Conservation (phyloP, 805 yeast genomes). For the Zygoascus ofunaensis region DNA sequence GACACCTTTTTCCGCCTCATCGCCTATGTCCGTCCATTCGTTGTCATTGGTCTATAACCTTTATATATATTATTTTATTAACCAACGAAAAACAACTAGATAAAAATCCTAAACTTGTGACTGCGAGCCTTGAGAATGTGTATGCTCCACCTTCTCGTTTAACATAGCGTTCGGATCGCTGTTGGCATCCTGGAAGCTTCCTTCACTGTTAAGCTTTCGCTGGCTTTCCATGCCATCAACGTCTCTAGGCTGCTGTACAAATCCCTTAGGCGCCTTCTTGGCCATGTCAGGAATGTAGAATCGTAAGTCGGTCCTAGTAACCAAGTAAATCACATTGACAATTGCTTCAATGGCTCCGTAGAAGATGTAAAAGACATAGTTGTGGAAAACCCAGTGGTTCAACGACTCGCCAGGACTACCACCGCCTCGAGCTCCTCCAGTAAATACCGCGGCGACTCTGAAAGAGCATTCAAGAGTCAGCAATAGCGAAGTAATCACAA, state of each 20-base stretch:
- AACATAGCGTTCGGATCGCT: background rate
- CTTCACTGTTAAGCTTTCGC: background rate
- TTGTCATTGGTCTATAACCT: no score
- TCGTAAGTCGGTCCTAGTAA: constrained; percentile 64
- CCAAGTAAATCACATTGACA: constrained; percentile 46
- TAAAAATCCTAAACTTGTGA: constrained; percentile 4
- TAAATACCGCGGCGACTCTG: constrained; percentile 28
- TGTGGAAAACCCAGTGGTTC: constrained; percentile 39
- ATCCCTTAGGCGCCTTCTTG: constrained; percentile 21
- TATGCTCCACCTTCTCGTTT: constrained; percentile 3
- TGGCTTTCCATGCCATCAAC: constrained; percentile 1
- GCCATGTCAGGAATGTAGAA: constrained; percentile 68
- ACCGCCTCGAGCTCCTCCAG: constrained; percentile 15
- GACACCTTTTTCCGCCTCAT: no score
- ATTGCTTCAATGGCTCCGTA: constrained; percentile 62
- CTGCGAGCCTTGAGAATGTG: background rate
- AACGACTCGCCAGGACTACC: constrained; percentile 12
- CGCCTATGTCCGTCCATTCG: no score
- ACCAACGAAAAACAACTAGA: background rate
- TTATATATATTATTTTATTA: no score
- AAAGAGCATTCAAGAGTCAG: constrained; percentile 24
- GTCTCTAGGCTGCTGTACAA: background rate
- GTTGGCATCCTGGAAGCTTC: background rate
- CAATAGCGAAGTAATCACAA: constrained; percentile 14
- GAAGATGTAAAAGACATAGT: constrained; percentile 54